Evolutionary conservation across 2,329 filamentous ascomycete genomes (phyloP), one percentile per base, ranked within the genome.

Genomic region (Trichoderma pleuroti): DNA sequence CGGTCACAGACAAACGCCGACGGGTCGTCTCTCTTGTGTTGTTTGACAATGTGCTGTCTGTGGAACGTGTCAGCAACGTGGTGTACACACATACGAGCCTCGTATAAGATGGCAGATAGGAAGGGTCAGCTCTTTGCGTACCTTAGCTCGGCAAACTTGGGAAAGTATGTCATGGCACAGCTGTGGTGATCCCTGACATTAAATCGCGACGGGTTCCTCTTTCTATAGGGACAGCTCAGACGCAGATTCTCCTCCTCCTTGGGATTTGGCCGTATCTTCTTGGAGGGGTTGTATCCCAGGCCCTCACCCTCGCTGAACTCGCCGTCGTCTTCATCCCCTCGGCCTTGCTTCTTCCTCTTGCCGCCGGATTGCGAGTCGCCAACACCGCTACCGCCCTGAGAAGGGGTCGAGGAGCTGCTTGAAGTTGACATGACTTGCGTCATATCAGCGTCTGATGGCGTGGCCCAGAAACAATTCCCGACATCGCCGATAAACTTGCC

Each of bases 151-250:
- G 80, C 77, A 62, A 84, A 81, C 7, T 82, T 82, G 8, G 77
- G 77, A 46, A 84, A 84, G 36, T 81, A 82, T 0, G 79, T 82
- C 77, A 82, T 82, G 18, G 83, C 82, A 71, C 83, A 85, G 24
- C 78, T 78, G 64, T 84, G 80, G 46, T 84, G 80, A 56, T 84
- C 83, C 5, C 83, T 78, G 56, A 85, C 81, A 42, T 85, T 84
- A 73, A 84, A 85, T 1, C 82, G 79, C 39, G 78, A 77, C 1
- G 83, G 82, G 54, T 85, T 84, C 14, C 83, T 78, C 73, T 83
- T 83, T 36, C 83, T 77, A 52, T 81, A 85, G 1, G 83, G 83
- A 69, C 83, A 85, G 65, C 82, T 83, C 5, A 82, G 73, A 2
- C 81, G 78, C 5, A 82, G 74, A 56, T 80, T 81, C 64, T 81